Evolutionary conservation across 768 basidiomycete genomes (phyloP).

Genomic region (Fomitopsis pulvina): DNA sequence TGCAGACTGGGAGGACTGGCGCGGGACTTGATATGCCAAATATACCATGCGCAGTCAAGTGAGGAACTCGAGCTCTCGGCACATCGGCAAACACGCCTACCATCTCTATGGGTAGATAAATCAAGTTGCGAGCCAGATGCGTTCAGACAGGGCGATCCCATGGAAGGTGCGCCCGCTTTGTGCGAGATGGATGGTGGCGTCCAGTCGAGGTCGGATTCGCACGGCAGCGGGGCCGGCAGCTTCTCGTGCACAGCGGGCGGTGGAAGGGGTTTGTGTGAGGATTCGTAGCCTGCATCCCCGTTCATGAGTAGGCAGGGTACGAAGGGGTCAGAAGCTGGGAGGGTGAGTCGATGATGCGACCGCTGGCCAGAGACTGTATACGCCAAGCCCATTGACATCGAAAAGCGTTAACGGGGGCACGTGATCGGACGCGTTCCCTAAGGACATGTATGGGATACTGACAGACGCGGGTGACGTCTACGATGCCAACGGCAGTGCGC

Average conservation of each 20-base stretch:
- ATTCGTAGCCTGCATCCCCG: conserved; percentile 10
- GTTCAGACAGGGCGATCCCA: background rate
- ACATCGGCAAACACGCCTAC: background rate
- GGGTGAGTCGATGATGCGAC: background rate
- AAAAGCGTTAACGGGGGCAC: background rate
- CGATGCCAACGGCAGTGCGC: background rate
- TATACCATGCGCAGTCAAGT: conserved; percentile 4
- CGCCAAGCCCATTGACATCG: background rate
- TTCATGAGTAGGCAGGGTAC: conserved; percentile 15
- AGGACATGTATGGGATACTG: background rate
- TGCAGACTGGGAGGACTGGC: background rate
- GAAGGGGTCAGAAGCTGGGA: conserved; percentile 10
- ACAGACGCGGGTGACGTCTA: background rate
- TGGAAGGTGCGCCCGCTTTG: background rate
- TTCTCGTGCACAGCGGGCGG: conserved; percentile 22
- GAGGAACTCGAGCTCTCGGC: background rate
- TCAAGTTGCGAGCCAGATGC: background rate
- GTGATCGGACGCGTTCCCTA: background rate
- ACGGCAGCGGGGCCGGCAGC: conserved; percentile 23
- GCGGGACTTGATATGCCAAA: conserved; percentile 8
- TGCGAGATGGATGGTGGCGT: background rate
- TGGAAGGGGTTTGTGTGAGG: conserved; percentile 23
- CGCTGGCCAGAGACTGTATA: background rate
- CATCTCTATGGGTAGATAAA: background rate
- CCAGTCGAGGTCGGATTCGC: background rate